Conservation (phyloP, 2,329 filamentous ascomycete genomes). For the Cladosporium sp. region DNA sequence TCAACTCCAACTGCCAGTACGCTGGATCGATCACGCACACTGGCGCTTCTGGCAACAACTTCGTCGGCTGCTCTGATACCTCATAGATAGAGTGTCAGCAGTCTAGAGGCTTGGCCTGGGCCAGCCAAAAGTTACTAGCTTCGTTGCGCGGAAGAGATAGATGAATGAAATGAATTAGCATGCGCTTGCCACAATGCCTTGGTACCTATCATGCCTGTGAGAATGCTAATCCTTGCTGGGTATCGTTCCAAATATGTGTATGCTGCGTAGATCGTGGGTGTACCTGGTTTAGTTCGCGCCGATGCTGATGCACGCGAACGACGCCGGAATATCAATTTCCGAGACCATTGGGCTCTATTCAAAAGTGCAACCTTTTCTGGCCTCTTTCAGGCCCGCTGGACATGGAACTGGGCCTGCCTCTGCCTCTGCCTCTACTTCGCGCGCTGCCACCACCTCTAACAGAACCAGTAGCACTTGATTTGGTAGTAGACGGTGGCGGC, state of each 20-base stretch:
- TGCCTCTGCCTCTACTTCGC: constrained; percentile 25
- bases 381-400: constrained; percentile 44
- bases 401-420: constrained; percentile 42
- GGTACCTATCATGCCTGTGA: neutral
- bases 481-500: constrained; percentile 24
- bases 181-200: neutral
- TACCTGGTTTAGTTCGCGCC: too few species aligned
- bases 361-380: constrained; percentile 50
- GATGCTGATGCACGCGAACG: neutral
- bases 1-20: constrained; percentile 58
- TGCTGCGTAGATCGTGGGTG: neutral
- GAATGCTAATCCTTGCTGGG: neutral
- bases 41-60: constrained; percentile 67
- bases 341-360: constrained; percentile 19
- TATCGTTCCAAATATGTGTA: neutral
- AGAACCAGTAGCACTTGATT: constrained; percentile 25
- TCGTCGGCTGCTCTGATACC: constrained; percentile 61
- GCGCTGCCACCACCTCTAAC: constrained; percentile 21
- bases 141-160: neutral
- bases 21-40: constrained; percentile 71
- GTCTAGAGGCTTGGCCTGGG: neutral
- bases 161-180: constrained; percentile 7
- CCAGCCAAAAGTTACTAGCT: neutral
- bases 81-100: constrained; percentile 31
- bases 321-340: neutral